Conservation (phyloP, 306 rosid genomes). For the Bauhinia variegata region DNA sequence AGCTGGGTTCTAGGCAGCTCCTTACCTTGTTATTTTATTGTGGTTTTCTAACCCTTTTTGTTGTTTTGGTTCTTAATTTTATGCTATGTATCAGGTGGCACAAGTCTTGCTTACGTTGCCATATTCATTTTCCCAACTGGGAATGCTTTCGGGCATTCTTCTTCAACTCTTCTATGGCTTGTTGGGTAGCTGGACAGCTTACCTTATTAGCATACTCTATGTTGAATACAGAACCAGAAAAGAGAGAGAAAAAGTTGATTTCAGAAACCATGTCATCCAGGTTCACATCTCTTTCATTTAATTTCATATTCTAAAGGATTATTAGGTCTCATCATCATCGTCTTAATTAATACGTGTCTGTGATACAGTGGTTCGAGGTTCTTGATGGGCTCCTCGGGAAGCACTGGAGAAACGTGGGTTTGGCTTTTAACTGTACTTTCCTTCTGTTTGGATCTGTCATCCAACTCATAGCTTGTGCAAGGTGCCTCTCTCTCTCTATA, state of each 20-base stretch:
- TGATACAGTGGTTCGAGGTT: slow-evolving; percentile 88
- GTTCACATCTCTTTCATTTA: too few species aligned
- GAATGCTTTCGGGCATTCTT: slow-evolving; percentile 87
- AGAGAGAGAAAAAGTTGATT: slow-evolving; percentile 89
- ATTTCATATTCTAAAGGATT: too few species aligned
- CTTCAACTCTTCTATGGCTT: slow-evolving; percentile 89
- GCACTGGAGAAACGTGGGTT: slow-evolving; percentile 97
- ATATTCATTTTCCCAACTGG: slow-evolving; percentile 95
- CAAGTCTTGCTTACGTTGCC: slow-evolving; percentile 97
- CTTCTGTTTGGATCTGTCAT: slow-evolving; percentile 99
- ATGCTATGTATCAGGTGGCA: slow-evolving; percentile 87
- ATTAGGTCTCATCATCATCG: too few species aligned
- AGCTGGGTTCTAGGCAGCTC: too few species aligned
- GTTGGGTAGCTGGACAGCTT: slow-evolving; percentile 98
- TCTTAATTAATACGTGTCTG: background rate
- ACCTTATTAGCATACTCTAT: slow-evolving; percentile 88
- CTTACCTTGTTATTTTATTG: too few species aligned
- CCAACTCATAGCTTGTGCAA: slow-evolving; percentile 98
- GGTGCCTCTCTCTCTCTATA: too few species aligned
- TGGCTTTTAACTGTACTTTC: slow-evolving; percentile 97
- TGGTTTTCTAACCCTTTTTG: background rate
- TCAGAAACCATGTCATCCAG: slow-evolving; percentile 98
- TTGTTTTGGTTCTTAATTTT: background rate
- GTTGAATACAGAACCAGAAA: slow-evolving; percentile 95
- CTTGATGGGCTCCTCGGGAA: slow-evolving; percentile 98